These are phyloP conservation scores for Cryptococcus floricola DNA, from an alignment of 1,284 basidiomycete species.

Conservation along the genomic window DNA sequence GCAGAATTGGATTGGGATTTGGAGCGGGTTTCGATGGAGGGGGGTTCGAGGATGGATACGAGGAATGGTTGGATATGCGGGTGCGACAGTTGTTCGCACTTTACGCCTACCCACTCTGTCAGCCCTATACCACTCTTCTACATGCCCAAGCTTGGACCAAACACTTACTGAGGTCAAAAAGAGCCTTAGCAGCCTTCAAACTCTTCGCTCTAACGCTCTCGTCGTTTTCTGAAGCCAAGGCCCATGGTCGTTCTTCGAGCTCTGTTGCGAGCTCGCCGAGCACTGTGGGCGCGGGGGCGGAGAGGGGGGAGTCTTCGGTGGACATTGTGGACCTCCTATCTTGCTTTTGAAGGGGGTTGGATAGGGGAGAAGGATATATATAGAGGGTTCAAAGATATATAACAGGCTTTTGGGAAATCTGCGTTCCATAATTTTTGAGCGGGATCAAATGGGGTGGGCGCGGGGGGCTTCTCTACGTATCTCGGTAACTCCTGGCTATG, in stretches of 20 bases:
- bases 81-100: conserved; percentile 61
- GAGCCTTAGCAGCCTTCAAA: conserved; percentile 65
- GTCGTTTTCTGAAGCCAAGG: conserved; percentile 53
- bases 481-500: too few species aligned
- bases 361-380: too few species aligned
- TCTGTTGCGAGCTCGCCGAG: conserved; percentile 7
- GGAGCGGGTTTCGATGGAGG: conserved; percentile 53
- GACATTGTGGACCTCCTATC: too few species aligned
- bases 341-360: too few species aligned
- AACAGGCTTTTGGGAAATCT: too few species aligned
- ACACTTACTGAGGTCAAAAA: conserved; percentile 73
- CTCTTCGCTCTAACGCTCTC: conserved; percentile 59
- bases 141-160: not conserved
- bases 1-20: conserved; percentile 41
- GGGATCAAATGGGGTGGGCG: too few species aligned
- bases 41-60: conserved; percentile 59
- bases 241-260: conserved; percentile 22
- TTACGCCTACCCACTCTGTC: conserved; percentile 36
- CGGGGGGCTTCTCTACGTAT: too few species aligned
- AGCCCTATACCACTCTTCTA: not conserved
- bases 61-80: conserved; percentile 66
- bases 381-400: too few species aligned
- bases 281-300: conserved; percentile 1
- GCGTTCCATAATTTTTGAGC: too few species aligned
- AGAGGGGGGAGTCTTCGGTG: not conserved